Base-by-base conservation (phyloP, 352 stramenopile genomes). In the Phytopythium helicoides region DNA sequence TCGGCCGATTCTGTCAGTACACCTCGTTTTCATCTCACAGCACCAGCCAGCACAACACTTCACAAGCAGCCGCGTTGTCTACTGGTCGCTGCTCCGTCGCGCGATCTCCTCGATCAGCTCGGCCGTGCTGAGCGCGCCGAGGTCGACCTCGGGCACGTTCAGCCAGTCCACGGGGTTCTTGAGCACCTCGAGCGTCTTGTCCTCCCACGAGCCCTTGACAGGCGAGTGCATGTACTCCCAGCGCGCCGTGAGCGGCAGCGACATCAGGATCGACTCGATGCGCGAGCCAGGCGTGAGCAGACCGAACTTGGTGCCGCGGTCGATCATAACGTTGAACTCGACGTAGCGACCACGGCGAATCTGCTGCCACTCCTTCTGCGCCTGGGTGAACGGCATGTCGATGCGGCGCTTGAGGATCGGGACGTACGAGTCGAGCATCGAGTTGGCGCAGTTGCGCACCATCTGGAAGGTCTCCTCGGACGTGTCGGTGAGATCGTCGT, bases 251-350 rank as follows among this genome's bases (percentile, higher is more conserved):
- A 99, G 73, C 12, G 97, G 97, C 23, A 99, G 78, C 64, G 96
- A 99, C 95, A 99, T 99, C 28, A 99, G 81, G 60, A 99, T 99
- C 56, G 89, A 98, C 73, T 99, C 97, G 53, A 98, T 98, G 54
- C 97, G 92, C 22, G 94, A 97, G 22, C 94, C 95, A 0, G 87
- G 87, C 11, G 96, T 99, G 51, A 98, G 94, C 11, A 99, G 78
- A 6, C 97, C 97, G 64, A 99, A 99, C 46, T 99, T 96, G 31
- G 97, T 99, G 63, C 97, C 97, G 22, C 96, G 83, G 73, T 99
- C 97, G 70, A 99, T 99, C 62, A 99, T 98, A 56, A 99, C 85
- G 81, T 99, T 99, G 77, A 99, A 99, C 80, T 99, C 97, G 8
- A 98, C 95, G 76, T 99, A 99, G 58, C 94, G 87, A 40, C 96